A percentile compares a stretch with the other conserved stretches of the same genome.
Conservation (phyloP, 129 eudicot species). For the Flaveria sonorensis region DNA sequence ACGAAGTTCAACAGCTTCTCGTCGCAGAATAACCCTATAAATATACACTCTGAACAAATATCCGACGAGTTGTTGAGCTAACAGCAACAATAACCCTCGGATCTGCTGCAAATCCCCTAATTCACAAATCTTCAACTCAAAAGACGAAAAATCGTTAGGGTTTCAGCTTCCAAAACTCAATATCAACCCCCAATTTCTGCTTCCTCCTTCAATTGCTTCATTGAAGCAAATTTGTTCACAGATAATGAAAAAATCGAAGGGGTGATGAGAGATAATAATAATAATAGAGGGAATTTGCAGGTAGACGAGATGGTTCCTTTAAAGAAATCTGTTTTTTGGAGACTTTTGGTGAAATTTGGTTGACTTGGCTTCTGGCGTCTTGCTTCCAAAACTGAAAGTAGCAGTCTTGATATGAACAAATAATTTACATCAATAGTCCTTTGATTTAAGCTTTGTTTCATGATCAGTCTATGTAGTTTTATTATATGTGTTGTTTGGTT, state of each 20-base stretch:
- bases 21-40: conserved; percentile 11
- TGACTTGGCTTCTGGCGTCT: conserved; percentile 27
- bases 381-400: conserved; percentile 30
- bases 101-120: conserved; percentile 27
- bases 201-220: not conserved
- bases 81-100: conserved; percentile 36
- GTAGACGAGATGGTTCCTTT: conserved; percentile 29
- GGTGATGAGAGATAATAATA: conserved; percentile 16
- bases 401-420: not conserved
- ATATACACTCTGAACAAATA: conserved; percentile 29
- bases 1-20: not conserved
- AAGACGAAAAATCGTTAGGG: not conserved
- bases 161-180: conserved; percentile 23
- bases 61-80: conserved; percentile 25
- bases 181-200: not conserved
- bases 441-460: not conserved
- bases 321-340: conserved; percentile 4
- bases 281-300: conserved; percentile 22
- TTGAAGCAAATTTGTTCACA: not conserved
- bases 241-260: not conserved
- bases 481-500: not conserved
- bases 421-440: not conserved
- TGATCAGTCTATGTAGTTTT: not conserved
- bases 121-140: conserved; percentile 15
- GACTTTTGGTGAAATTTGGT: conserved; percentile 33